These are phyloP conservation scores for Senna tora DNA, from an alignment of 306 rosid genomes.

Conservation along the genomic window DNA sequence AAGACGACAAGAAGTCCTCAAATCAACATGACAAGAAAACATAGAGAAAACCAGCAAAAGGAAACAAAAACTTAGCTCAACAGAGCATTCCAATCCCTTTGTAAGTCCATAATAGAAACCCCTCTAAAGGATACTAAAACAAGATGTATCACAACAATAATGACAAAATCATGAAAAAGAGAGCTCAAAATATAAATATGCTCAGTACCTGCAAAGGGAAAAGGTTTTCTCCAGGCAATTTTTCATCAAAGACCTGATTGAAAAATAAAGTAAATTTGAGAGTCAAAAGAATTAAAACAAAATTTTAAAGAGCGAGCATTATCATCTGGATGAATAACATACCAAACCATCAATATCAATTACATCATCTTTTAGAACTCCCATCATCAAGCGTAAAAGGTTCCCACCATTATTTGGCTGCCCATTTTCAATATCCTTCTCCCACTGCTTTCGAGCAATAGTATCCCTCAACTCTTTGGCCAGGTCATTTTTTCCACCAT, in stretches of 20 bases:
- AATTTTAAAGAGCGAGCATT: slow-evolving; percentile 21
- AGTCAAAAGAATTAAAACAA: slow-evolving; percentile 31
- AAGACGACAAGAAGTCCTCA: no score
- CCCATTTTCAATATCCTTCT: slow-evolving; percentile 85
- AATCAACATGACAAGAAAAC: no score
- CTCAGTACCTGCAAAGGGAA: slow-evolving; percentile 83
- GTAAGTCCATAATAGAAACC: no score
- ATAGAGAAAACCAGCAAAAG: no score
- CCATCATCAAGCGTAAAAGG: slow-evolving; percentile 85
- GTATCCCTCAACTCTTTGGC: slow-evolving; percentile 96
- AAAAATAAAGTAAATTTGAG: slow-evolving; percentile 14
- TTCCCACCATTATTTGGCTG: slow-evolving; percentile 80
- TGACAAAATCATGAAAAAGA: background rate
- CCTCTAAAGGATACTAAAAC: slow-evolving; percentile 10
- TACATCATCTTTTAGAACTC: slow-evolving; percentile 79
- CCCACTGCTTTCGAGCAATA: slow-evolving; percentile 92
- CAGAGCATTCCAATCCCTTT: slow-evolving; percentile 29
- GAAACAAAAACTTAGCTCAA: slow-evolving; percentile 20
- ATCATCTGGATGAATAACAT: slow-evolving; percentile 41
- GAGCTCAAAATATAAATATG: slow-evolving; percentile 3
- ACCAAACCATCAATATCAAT: slow-evolving; percentile 97
- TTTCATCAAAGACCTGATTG: slow-evolving; percentile 87
- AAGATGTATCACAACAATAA: slow-evolving; percentile 5
- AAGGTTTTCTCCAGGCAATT: slow-evolving; percentile 86
- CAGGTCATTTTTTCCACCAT: slow-evolving; percentile 81